Evolutionary conservation across 2,329 filamentous ascomycete species (phyloP), one percentile per base, ranked within the genome.

Genomic region (Cladophialophora immunda): DNA sequence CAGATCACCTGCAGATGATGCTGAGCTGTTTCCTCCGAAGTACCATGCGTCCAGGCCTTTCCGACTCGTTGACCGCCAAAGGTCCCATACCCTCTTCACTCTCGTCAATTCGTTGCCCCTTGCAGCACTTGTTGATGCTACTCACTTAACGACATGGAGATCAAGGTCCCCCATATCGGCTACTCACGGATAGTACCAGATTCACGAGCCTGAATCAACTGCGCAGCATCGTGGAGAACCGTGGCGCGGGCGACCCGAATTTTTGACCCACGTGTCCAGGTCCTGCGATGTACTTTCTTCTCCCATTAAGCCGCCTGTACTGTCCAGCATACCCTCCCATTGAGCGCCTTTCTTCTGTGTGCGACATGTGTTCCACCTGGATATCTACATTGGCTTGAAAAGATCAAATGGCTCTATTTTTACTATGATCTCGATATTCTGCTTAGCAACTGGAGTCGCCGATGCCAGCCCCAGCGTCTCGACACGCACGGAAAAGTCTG

Each of bases 281-380:
- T 22, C 29, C 60, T 56, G 60, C 52, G 50, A 55, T 47, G 60
- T 55, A 56, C 60, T 62, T 62, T 56, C 29, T 34, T 27, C 59
- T 25, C 22, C 38, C 27, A 47, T 2, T 47, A 52, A 55, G 52
- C 60, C 52, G 56, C 52, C 62, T 69, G 81, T 79, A 30, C 29
- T 9, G n/a, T 4, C 5, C 22, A n/a, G 9, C 15, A 15, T 19
- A 55, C 27, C 11, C 29, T 29, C 25, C 27, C 29, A 32, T 22
- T n/a, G 53, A 55, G 25, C 17, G 17, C 5, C n/a, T 13, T n/a
- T 5, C 8, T 19, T 55, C 17, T 32, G 27, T 15, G 4, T 55
- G 27, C 22, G 15, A 59, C 27, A 25, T 55, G 11, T 6, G 13
- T 32, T 32, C 15, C 29, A 15, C 27, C 13, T 11, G 15, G 22